Evolutionary conservation across 805 yeast species (phyloP).

Genomic region (Metschnikowia baotianmanensis): DNA sequence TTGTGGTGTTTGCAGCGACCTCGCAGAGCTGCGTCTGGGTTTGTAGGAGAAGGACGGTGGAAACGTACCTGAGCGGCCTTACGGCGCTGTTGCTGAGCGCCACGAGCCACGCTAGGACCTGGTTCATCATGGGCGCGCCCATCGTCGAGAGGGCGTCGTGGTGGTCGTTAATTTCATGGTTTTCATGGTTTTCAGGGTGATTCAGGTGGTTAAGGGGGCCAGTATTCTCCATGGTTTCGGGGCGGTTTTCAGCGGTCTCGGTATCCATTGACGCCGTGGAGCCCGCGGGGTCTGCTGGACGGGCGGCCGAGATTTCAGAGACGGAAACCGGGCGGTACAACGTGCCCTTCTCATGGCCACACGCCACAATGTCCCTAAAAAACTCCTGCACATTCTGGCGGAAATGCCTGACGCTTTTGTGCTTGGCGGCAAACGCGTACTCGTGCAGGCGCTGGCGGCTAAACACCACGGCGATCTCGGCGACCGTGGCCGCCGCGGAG

Average conservation of each 20-base stretch:
- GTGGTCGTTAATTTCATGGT: too few species aligned
- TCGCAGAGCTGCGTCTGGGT: conserved; percentile 62
- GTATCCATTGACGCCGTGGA: too few species aligned
- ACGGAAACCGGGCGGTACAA: conserved; percentile 40
- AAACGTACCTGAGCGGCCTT: conserved; percentile 66
- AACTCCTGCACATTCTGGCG: conserved; percentile 51
- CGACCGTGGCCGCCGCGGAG: conserved; percentile 69
- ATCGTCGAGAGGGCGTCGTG: conserved; percentile 20
- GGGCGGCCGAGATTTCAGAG: too few species aligned
- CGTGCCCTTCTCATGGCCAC: conserved; percentile 61
- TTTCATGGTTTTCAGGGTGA: too few species aligned
- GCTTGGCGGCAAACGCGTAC: conserved; percentile 60
- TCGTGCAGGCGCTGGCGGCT: conserved; percentile 62
- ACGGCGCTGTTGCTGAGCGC: conserved; percentile 67
- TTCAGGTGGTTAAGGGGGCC: too few species aligned
- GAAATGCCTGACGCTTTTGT: conserved; percentile 47
- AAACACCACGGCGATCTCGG: conserved; percentile 65
- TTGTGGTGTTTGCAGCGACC: conserved; percentile 37
- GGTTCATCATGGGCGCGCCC: conserved; percentile 48
- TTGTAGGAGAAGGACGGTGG: conserved; percentile 57
- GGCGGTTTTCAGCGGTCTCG: too few species aligned
- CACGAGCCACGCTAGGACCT: conserved; percentile 70
- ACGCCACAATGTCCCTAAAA: conserved; percentile 47
- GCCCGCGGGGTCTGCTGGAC: too few species aligned
- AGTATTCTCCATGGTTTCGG: too few species aligned